These are phyloP conservation scores for Aspergillus hancockii DNA, from an alignment of 495 filamentous ascomycete species.

Conservation along the genomic window DNA sequence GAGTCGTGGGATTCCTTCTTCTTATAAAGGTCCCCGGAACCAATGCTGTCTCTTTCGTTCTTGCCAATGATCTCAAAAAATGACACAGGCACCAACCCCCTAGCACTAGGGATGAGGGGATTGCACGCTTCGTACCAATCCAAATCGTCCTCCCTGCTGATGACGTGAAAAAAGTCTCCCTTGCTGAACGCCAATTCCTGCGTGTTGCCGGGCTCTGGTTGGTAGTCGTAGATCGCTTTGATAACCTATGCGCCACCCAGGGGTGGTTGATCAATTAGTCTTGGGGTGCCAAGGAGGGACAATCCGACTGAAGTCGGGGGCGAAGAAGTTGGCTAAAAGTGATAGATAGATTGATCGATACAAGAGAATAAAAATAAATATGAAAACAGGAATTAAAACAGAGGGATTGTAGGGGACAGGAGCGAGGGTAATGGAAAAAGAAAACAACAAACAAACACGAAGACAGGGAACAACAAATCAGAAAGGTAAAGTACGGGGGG, in stretches of 20 bases:
- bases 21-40: conserved; percentile 66
- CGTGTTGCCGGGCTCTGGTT: conserved; percentile 60
- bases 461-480: conserved; percentile 8
- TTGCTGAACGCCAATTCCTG: conserved; percentile 89
- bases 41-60: conserved; percentile 77
- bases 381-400: conserved; percentile 8
- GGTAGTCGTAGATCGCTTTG: conserved; percentile 92
- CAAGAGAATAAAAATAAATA: conserved; percentile 8
- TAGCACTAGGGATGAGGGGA: conserved; percentile 81
- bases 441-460: conserved; percentile 8
- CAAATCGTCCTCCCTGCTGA: conserved; percentile 88
- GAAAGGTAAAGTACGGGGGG: no score
- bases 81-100: conserved; percentile 87
- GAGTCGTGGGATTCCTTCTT: conserved; percentile 70
- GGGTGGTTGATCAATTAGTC: conserved; percentile 19
- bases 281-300: conserved; percentile 5
- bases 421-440: not conserved
- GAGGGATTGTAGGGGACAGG: not conserved
- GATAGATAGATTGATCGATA: conserved; percentile 15
- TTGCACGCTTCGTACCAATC: conserved; percentile 99
- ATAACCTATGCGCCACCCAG: conserved; percentile 69
- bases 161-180: conserved; percentile 98
- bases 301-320: conserved; percentile 9
- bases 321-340: conserved; percentile 5
- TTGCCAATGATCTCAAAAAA: conserved; percentile 92